Base-by-base conservation (phyloP, 139 green algal species). In the Chlamydomonas applanata region DNA sequence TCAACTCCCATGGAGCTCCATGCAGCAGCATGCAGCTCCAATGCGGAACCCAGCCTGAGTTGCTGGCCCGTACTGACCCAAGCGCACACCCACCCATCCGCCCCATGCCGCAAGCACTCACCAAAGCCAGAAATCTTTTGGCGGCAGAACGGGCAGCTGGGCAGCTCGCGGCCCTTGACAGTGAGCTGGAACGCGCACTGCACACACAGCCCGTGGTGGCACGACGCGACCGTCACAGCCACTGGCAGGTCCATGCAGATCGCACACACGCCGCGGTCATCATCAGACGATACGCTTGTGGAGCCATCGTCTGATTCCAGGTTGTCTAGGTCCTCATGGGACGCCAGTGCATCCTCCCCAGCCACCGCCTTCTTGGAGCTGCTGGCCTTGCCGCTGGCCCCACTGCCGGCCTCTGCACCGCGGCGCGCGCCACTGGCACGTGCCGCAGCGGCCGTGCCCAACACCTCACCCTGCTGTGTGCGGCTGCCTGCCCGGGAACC, bases 181-280 rank as follows among this genome's bases (percentile, higher is more conserved):
- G 79, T 85, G 36, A 88, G 73, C 79, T 88, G 77, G 77, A 83
- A 88, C 1, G 83, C 83, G 65, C 83, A 88, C 76, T 82, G 79
- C 69, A 88, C 68, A 46, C 83, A 88, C 76, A 85, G 73, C 1
- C 69, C 78, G 29, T 88, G 83, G 34, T 81, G 76, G 73, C 83
- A 88, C 25, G 73, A 64, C 14, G 69, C 63, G 5, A 88, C 79
- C 45, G 69, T 67, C 16, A 88, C 68, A 0, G 69, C 77, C 0
- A 83, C 77, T 16, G 59, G 69, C 34, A 74, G 52, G 44, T 88
- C 83, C 83, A 88, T 88, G 61, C 83, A 88, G 44, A 88, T 88
- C 19, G 70, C 64, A 57, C 83, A 88, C 27, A 84, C 71, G 25
- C 52, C 71, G 24, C 70, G 32, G 30, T 85, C 83, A 19, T 83